Evolutionary conservation across 495 filamentous ascomycete species (phyloP).

Genomic region (Viridothelium virens): DNA sequence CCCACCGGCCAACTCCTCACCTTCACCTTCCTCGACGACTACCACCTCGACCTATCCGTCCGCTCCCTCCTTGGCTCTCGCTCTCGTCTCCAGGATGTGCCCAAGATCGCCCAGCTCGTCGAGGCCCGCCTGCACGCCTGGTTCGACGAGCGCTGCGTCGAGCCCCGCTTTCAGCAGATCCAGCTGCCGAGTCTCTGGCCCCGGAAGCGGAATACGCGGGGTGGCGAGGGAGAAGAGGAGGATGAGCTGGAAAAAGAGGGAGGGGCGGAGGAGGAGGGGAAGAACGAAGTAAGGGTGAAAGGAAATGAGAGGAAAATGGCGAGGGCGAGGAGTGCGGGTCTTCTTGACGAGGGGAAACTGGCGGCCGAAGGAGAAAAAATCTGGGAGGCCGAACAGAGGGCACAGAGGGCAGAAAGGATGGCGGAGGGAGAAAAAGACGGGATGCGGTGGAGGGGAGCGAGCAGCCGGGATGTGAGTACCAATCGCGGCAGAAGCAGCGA

Average conservation of each 20-base stretch:
- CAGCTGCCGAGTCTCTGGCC: slow-evolving; percentile 92
- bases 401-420: background rate
- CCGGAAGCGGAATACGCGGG: slow-evolving; percentile 72
- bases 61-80: slow-evolving; percentile 87
- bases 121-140: slow-evolving; percentile 86
- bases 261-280: background rate
- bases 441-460: slow-evolving; percentile 3
- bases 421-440: background rate
- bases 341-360: background rate
- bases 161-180: slow-evolving; percentile 92
- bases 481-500: background rate
- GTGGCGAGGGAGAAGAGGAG: slow-evolving; percentile 46
- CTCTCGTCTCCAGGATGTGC: slow-evolving; percentile 85
- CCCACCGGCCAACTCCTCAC: slow-evolving; percentile 69
- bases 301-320: background rate
- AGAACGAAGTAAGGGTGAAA: background rate
- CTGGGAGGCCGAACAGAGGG: slow-evolving; percentile 10
- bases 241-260: slow-evolving; percentile 21
- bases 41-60: slow-evolving; percentile 84
- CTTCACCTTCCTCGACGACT: slow-evolving; percentile 93
- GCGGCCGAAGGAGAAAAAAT: slow-evolving; percentile 3
- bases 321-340: background rate
- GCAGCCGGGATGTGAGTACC: background rate
- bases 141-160: slow-evolving; percentile 95
- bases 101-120: slow-evolving; percentile 92